Percentiles rank a stretch among this genome's conserved stretches.
These are phyloP conservation scores for Medicago arabica DNA, from an alignment of 306 rosid genomes.

Conservation along the genomic window DNA sequence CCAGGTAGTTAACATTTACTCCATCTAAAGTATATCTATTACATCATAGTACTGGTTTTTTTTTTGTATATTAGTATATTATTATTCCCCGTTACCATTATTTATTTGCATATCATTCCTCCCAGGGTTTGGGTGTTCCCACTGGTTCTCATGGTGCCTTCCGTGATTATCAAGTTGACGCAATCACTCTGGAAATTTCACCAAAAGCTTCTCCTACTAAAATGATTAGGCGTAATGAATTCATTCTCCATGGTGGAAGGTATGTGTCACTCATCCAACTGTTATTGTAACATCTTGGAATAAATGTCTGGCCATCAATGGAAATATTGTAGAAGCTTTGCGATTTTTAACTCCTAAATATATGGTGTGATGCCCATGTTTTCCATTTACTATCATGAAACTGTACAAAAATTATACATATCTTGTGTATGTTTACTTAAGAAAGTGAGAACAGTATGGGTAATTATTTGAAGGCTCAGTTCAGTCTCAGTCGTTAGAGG, in stretches of 20 bases:
- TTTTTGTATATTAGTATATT: too few relatives aligned
- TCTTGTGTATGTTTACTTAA: slow-evolving; percentile 2
- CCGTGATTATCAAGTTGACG: slow-evolving; percentile 97
- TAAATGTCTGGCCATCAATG: slow-evolving; percentile 30
- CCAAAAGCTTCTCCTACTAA: slow-evolving; percentile 62
- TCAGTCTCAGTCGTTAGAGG: neutral
- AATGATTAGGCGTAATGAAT: slow-evolving; percentile 63
- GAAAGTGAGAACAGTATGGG: neutral
- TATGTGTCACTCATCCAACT: slow-evolving; percentile 48
- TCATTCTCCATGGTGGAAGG: slow-evolving; percentile 84
- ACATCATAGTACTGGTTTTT: too few relatives aligned
- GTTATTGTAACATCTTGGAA: slow-evolving; percentile 17
- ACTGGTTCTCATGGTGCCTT: slow-evolving; percentile 97
- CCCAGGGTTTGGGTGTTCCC: slow-evolving; percentile 91
- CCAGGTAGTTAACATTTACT: slow-evolving; percentile 65
- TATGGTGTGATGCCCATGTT: slow-evolving; percentile 19
- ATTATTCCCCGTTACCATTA: slow-evolving; percentile 1
- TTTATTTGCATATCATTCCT: slow-evolving; percentile 38
- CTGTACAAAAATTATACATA: slow-evolving; percentile 3
- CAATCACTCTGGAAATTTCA: slow-evolving; percentile 85
- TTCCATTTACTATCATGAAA: slow-evolving; percentile 9
- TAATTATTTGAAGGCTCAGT: slow-evolving; percentile 28
- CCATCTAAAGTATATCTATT: neutral
- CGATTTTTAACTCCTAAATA: neutral
- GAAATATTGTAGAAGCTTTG: slow-evolving; percentile 22